phyloP scores from a whole-genome alignment of 257 asterid species.

The Solanum dulcamara region DNA sequence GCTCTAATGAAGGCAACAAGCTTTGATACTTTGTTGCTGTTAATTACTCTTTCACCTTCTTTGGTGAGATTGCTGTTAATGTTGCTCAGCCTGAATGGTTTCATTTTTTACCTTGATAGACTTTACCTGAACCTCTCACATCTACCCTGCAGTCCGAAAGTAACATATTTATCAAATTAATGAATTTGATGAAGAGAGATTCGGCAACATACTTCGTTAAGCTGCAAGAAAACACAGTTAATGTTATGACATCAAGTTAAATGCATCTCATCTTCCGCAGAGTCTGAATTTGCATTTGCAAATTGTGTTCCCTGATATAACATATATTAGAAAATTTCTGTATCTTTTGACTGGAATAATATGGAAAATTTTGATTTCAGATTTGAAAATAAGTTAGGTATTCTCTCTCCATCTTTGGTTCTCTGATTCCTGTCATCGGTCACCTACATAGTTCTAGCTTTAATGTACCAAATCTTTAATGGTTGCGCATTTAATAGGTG shows the following conservation, averaged over 20 bases:
- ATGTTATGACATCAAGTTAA: background rate
- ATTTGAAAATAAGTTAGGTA: background rate
- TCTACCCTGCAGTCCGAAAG: background rate
- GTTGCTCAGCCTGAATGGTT: background rate
- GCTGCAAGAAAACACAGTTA: background rate
- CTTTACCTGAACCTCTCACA: background rate
- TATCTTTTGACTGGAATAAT: background rate
- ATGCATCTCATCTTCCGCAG: background rate
- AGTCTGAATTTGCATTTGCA: background rate
- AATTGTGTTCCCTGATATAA: background rate
- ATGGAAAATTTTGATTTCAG: background rate
- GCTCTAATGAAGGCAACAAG: background rate
- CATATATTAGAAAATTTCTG: background rate
- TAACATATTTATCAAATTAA: background rate
- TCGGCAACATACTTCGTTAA: background rate
- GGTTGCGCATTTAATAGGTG: constrained; percentile 28
- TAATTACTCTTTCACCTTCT: background rate
- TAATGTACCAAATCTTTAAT: background rate
- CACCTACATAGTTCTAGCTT: background rate
- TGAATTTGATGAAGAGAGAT: background rate
- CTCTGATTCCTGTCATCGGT: background rate
- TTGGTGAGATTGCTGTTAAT: background rate
- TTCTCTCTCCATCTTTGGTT: background rate
- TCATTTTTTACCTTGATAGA: background rate
- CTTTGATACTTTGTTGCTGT: background rate